These are phyloP conservation scores for Fusarium tjaetaba DNA, from an alignment of 2,329 filamentous ascomycete species.

Conservation along the genomic window DNA sequence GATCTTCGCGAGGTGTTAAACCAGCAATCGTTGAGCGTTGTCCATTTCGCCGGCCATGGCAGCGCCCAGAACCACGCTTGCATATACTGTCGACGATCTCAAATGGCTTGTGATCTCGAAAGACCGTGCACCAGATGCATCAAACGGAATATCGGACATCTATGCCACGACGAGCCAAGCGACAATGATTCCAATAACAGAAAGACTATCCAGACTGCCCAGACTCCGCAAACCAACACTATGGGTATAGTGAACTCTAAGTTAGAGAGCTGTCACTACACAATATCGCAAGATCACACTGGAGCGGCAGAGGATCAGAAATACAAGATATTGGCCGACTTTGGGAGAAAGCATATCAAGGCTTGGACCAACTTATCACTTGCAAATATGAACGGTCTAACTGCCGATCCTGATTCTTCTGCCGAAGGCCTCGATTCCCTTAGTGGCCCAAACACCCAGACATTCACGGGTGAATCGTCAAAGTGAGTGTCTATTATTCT, in stretches of 20 bases:
- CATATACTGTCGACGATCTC: not conserved
- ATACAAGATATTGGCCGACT: not conserved
- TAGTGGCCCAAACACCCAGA: too few relatives aligned
- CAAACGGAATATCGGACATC: not conserved
- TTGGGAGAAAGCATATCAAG: fast-evolving
- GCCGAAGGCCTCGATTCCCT: too few relatives aligned
- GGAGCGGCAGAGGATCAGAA: fast-evolving
- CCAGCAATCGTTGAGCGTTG: not conserved
- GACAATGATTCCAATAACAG: not conserved
- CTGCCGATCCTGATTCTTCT: not conserved
- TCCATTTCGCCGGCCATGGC: not conserved
- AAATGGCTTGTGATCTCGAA: fast-evolving
- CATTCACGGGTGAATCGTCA: too few relatives aligned
- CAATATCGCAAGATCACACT: not conserved
- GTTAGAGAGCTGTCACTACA: not conserved
- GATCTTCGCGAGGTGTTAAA: not conserved
- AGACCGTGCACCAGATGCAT: not conserved
- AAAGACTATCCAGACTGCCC: not conserved
- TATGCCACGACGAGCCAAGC: not conserved
- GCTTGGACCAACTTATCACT: not conserved
- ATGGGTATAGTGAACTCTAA: too few relatives aligned
- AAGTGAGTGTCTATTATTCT: too few relatives aligned
- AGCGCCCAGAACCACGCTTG: not conserved
- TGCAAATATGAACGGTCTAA: fast-evolving
- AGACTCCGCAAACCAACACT: fast-evolving